A percentile compares a stretch with the other conserved stretches of the same genome.
These are phyloP conservation scores for Trametes pubescens DNA, from an alignment of 1,284 basidiomycete genomes.

Conservation along the genomic window DNA sequence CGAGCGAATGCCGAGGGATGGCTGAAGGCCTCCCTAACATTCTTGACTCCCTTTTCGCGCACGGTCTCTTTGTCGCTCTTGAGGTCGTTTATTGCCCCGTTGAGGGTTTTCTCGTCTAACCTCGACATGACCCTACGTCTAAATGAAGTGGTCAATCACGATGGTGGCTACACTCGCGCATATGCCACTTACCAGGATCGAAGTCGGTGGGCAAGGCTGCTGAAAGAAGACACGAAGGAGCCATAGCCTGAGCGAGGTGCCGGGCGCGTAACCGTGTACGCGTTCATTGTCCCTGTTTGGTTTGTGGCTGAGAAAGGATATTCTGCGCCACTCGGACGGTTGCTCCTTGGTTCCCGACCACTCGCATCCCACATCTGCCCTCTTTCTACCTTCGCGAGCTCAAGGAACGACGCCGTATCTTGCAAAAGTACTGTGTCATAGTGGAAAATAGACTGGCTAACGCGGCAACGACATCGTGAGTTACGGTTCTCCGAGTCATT, in stretches of 20 bases:
- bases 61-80: conserved; percentile 77
- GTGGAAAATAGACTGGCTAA: too few species aligned
- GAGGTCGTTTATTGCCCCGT: conserved; percentile 60
- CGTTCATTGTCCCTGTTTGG: not conserved
- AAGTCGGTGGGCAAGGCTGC: too few species aligned
- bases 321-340: not conserved
- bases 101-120: conserved; percentile 45
- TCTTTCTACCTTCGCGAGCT: too few species aligned
- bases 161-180: not conserved
- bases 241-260: too few species aligned
- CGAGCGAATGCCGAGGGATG: conserved; percentile 59
- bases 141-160: not conserved
- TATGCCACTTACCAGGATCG: too few species aligned
- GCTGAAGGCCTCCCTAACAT: conserved; percentile 69
- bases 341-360: too few species aligned
- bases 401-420: too few species aligned
- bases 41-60: conserved; percentile 69
- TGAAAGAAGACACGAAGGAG: too few species aligned
- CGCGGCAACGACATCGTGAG: too few species aligned
- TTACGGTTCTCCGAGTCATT: conserved; percentile 75
- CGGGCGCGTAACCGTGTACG: not conserved
- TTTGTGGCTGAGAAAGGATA: not conserved
- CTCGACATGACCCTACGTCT: conserved; percentile 14
- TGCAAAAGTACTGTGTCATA: too few species aligned
- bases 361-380: too few species aligned